Evolutionary conservation across 805 yeast genomes (phyloP).

Genomic region (Myxozyma nipponensis): DNA sequence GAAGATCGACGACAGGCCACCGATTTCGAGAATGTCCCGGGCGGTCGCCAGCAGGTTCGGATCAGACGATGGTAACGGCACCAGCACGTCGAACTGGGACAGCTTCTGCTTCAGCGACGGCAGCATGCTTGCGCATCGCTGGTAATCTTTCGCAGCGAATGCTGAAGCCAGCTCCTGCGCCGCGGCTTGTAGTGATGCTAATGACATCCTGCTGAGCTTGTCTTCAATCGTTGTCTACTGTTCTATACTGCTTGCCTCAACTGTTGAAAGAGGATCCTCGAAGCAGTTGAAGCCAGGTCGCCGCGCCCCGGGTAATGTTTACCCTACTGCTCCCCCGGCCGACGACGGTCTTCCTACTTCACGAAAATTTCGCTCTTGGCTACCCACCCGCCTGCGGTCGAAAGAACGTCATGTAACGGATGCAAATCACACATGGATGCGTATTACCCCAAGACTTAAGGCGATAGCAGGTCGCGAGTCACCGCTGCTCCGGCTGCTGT

Average conservation of each 20-base stretch:
- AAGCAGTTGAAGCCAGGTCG: no score
- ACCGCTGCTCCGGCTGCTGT: slow-evolving; percentile 27
- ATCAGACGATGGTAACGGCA: slow-evolving; percentile 51
- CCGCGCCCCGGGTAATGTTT: no score
- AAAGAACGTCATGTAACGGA: no score
- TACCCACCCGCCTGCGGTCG: no score
- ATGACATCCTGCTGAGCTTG: no score
- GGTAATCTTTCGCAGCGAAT: slow-evolving; percentile 60
- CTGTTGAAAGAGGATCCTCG: no score
- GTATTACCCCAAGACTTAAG: slow-evolving; percentile 23
- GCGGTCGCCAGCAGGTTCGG: slow-evolving; percentile 66
- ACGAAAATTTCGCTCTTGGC: background rate
- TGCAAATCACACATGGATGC: no score
- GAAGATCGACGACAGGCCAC: slow-evolving; percentile 75
- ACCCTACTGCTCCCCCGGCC: no score
- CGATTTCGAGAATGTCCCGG: slow-evolving; percentile 80
- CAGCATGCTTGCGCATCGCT: slow-evolving; percentile 55
- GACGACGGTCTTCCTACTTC: background rate
- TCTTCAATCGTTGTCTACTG: no score
- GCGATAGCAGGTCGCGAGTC: slow-evolving; percentile 21
- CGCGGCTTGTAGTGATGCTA: slow-evolving; percentile 5
- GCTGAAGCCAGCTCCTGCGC: slow-evolving; percentile 55
- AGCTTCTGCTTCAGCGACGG: slow-evolving; percentile 74
- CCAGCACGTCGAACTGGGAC: slow-evolving; percentile 69
- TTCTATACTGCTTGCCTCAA: no score